Conservation (phyloP, 1,284 basidiomycete species). For the Exobasidium cylindrosporum region DNA sequence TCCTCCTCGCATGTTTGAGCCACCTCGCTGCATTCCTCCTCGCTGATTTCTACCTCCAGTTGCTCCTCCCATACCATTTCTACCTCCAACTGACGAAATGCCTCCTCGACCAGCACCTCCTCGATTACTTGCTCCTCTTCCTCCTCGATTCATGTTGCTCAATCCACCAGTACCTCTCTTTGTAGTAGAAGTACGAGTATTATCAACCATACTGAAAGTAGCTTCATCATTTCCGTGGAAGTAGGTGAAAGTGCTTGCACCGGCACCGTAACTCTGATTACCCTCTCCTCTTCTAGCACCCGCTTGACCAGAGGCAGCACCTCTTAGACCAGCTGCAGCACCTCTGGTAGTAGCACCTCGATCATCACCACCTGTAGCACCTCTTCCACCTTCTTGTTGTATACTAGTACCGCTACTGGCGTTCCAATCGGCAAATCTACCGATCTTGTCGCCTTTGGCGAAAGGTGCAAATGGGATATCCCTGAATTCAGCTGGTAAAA, state of each 20-base stretch:
- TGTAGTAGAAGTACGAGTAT: slow-evolving; percentile 57
- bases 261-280: slow-evolving; percentile 41
- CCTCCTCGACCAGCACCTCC: slow-evolving; percentile 44
- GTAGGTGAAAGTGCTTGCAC: slow-evolving; percentile 83
- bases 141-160: slow-evolving; percentile 57
- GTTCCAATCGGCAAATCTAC: slow-evolving; percentile 95
- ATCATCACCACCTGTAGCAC: slow-evolving; percentile 30
- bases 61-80: slow-evolving; percentile 60
- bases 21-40: slow-evolving; percentile 4
- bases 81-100: slow-evolving; percentile 56
- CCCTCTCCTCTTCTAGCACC: slow-evolving; percentile 25
- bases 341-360: slow-evolving; percentile 24
- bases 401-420: slow-evolving; percentile 58
- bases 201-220: slow-evolving; percentile 94
- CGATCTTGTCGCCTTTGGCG: slow-evolving; percentile 96
- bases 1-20: slow-evolving; percentile 4
- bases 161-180: slow-evolving; percentile 46
- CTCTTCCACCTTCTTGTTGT: slow-evolving; percentile 59
- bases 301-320: slow-evolving; percentile 7
- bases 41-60: slow-evolving; percentile 2
- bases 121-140: slow-evolving; percentile 39
- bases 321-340: slow-evolving; percentile 4
- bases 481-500: slow-evolving; percentile 45
- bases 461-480: slow-evolving; percentile 75
- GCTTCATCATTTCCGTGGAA: slow-evolving; percentile 98